Percentiles rank a stretch among this genome's conserved stretches.
Conservation (phyloP, 768 basidiomycete genomes). For the Suillus weaverae region DNA sequence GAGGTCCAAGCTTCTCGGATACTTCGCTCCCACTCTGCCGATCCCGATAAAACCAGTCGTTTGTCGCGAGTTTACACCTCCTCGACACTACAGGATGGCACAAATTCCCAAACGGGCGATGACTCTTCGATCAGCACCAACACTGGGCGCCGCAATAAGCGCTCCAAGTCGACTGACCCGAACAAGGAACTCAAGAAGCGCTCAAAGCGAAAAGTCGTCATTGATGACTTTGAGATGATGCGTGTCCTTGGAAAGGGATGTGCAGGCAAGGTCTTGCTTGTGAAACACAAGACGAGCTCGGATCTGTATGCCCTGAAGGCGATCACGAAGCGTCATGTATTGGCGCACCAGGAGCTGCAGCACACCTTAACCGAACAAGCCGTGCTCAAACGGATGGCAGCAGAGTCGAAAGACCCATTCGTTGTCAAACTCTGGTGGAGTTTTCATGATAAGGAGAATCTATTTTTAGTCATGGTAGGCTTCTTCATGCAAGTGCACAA, state of each 20-base stretch:
- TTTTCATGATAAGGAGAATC: constrained; percentile 96
- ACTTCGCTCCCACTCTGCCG: constrained; percentile 79
- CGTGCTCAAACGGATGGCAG: constrained; percentile 92
- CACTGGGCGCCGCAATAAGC: constrained; percentile 52
- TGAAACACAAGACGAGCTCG: constrained; percentile 70
- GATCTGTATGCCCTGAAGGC: constrained; percentile 93
- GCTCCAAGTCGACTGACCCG: constrained; percentile 48
- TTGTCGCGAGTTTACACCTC: constrained; percentile 60
- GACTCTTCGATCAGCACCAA: constrained; percentile 72
- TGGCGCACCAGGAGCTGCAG: constrained; percentile 94
- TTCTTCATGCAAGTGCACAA: constrained; percentile 15
- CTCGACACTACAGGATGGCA: constrained; percentile 50
- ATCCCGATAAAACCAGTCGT: constrained; percentile 63
- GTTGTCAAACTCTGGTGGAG: constrained; percentile 96
- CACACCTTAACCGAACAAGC: constrained; percentile 97
- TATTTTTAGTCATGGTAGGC: constrained; percentile 92
- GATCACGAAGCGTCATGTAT: constrained; percentile 95
- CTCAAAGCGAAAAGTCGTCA: constrained; percentile 63
- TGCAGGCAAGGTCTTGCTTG: constrained; percentile 94
- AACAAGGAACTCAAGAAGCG: constrained; percentile 53
- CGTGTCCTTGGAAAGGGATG: constrained; percentile 96
- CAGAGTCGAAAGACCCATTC: constrained; percentile 86
- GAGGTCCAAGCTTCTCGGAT: constrained; percentile 45
- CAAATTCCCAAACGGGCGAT: constrained; percentile 62
- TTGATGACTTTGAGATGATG: constrained; percentile 97